Conservation (phyloP, 495 filamentous ascomycete species). For the Melanomma pulvis-pyrius region DNA sequence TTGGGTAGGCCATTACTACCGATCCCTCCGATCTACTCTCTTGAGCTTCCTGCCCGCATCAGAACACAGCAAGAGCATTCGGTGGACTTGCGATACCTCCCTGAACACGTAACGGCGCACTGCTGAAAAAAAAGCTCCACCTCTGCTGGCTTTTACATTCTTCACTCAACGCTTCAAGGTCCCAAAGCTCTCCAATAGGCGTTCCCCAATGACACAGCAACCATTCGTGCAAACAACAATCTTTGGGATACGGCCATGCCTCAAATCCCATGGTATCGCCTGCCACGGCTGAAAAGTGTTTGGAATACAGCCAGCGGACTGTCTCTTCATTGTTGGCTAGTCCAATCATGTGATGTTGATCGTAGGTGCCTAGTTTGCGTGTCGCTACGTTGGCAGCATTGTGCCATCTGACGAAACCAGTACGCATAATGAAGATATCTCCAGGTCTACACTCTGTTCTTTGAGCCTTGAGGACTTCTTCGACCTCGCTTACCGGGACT, state of each 20-base stretch:
- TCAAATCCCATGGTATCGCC: slow-evolving; percentile 29
- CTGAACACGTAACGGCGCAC: slow-evolving; percentile 25
- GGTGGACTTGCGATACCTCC: slow-evolving; percentile 29
- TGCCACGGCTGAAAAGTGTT: slow-evolving; percentile 20
- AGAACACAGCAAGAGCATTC: slow-evolving; percentile 32
- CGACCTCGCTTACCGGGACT: slow-evolving; percentile 34
- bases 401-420: slow-evolving; percentile 52
- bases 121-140: slow-evolving; percentile 31
- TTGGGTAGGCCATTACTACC: no score
- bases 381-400: slow-evolving; percentile 41
- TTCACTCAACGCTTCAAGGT: slow-evolving; percentile 28
- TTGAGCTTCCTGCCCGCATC: no score
- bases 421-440: slow-evolving; percentile 59
- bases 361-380: slow-evolving; percentile 41
- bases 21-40: no score
- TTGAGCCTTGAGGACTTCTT: slow-evolving; percentile 51
- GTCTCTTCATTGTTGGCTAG: slow-evolving; percentile 53
- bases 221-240: slow-evolving; percentile 29
- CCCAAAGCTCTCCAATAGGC: slow-evolving; percentile 38
- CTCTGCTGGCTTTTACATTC: slow-evolving; percentile 2
- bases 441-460: slow-evolving; percentile 55
- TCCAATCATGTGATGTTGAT: slow-evolving; percentile 52
- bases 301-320: slow-evolving; percentile 44
- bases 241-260: slow-evolving; percentile 15
- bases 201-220: slow-evolving; percentile 24